Evolutionary conservation across 2,329 filamentous ascomycete genomes (phyloP).

Genomic region (Hirsutella thompsonii): DNA sequence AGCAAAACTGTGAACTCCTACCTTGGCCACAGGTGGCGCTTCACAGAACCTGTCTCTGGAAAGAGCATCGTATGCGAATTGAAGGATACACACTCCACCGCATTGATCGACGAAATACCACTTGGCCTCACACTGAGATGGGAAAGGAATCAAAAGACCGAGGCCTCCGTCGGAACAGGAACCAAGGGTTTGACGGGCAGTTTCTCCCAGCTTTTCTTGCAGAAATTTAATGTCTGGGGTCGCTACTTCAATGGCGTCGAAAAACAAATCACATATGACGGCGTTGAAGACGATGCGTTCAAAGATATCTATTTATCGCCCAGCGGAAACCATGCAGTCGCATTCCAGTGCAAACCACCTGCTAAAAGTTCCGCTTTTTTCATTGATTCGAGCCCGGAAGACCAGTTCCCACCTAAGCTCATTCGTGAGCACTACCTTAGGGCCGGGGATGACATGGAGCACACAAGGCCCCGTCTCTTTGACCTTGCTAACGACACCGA

Average conservation of each 20-base stretch:
- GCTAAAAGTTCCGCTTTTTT: slow-evolving; percentile 7
- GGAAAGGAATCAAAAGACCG: neutral
- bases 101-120: slow-evolving; percentile 1
- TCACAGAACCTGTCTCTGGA: slow-evolving; percentile 1
- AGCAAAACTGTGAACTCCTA: slow-evolving; percentile 2
- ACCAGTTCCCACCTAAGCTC: slow-evolving; percentile 14
- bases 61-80: slow-evolving; percentile 1
- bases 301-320: slow-evolving; percentile 8
- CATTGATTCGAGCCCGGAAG: slow-evolving; percentile 6
- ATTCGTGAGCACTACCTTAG: slow-evolving; percentile 11
- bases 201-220: slow-evolving; percentile 1
- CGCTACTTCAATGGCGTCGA: slow-evolving; percentile 1
- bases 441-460: slow-evolving; percentile 11
- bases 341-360: slow-evolving; percentile 11
- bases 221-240: slow-evolving; percentile 2
- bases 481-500: slow-evolving; percentile 8
- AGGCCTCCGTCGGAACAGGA: neutral
- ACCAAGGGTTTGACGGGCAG: neutral
- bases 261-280: slow-evolving; percentile 8
- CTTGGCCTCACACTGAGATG: slow-evolving; percentile 2
- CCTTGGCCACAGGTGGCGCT: slow-evolving; percentile 6
- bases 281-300: slow-evolving; percentile 7
- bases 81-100: slow-evolving; percentile 1
- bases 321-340: slow-evolving; percentile 6
- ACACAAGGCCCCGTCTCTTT: slow-evolving; percentile 14